Evolutionary conservation across 1,284 basidiomycete species (phyloP).

Genomic region (Grifola frondosa): DNA sequence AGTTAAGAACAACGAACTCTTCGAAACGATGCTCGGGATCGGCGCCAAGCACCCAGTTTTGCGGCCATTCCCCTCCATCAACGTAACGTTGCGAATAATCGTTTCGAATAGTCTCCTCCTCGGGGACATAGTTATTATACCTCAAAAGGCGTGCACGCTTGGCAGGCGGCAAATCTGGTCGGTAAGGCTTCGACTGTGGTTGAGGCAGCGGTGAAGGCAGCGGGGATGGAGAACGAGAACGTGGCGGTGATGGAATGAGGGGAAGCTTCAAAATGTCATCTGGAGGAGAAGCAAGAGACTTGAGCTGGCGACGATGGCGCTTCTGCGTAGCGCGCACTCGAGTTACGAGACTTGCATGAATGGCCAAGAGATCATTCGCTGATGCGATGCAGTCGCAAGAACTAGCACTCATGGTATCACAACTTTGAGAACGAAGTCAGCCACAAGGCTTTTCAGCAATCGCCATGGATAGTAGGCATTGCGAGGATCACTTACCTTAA

Average conservation of each 20-base stretch:
- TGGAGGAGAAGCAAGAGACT: slow-evolving; percentile 38
- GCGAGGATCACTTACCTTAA: no score
- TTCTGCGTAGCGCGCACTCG: slow-evolving; percentile 44
- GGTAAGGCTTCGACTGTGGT: slow-evolving; percentile 36
- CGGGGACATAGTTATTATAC: slow-evolving; percentile 78
- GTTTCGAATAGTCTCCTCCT: slow-evolving; percentile 93
- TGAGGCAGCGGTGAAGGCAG: slow-evolving; percentile 46
- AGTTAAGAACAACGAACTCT: slow-evolving; percentile 65
- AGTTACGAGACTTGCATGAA: slow-evolving; percentile 45
- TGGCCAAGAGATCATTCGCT: slow-evolving; percentile 50
- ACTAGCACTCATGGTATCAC: slow-evolving; percentile 8
- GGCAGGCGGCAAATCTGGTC: slow-evolving; percentile 62
- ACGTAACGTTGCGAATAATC: slow-evolving; percentile 93
- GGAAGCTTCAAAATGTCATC: slow-evolving; percentile 45
- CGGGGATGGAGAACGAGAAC: slow-evolving; percentile 44
- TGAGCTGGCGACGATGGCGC: slow-evolving; percentile 39
- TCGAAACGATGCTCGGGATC: slow-evolving; percentile 85
- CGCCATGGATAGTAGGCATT: no score
- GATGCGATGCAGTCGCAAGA: slow-evolving; percentile 41
- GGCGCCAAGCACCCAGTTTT: slow-evolving; percentile 87
- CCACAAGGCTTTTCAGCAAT: no score
- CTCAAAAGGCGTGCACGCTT: slow-evolving; percentile 68
- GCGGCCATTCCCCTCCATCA: slow-evolving; percentile 86
- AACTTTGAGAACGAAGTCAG: no score
- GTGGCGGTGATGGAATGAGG: slow-evolving; percentile 44